Evolutionary conservation across 768 basidiomycete species (phyloP).

Genomic region (Kwoniella bestiolae): DNA sequence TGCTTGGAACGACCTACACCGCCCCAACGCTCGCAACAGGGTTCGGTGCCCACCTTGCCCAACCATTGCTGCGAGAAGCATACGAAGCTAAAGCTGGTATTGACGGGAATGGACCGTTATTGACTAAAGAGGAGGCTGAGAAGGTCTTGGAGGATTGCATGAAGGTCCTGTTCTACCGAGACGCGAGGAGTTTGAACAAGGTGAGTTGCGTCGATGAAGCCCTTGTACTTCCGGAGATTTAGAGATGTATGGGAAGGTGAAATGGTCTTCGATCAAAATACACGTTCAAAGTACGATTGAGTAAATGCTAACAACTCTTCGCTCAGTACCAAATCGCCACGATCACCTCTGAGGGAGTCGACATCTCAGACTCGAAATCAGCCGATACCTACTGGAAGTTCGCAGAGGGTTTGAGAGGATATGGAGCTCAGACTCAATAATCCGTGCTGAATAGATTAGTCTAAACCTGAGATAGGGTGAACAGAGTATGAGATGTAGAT

Average conservation of each 20-base stretch:
- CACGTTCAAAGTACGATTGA: neutral
- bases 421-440: constrained; percentile 88
- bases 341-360: constrained; percentile 74
- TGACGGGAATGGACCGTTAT: constrained; percentile 53
- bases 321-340: constrained; percentile 91
- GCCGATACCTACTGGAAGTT: constrained; percentile 86
- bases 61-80: constrained; percentile 85
- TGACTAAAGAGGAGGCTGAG: constrained; percentile 79
- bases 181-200: constrained; percentile 94
- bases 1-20: constrained; percentile 93
- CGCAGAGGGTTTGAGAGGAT: constrained; percentile 79
- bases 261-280: too few species aligned
- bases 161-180: constrained; percentile 93
- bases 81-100: constrained; percentile 79
- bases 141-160: constrained; percentile 81
- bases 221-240: too few species aligned
- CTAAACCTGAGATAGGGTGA: neutral
- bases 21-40: constrained; percentile 93
- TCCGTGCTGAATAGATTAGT: neutral
- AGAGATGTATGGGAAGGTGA: too few species aligned
- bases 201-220: constrained; percentile 65
- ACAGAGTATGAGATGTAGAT: neutral
- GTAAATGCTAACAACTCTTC: neutral
- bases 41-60: constrained; percentile 89
- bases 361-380: constrained; percentile 75